phyloP scores from a whole-genome alignment of 1,284 basidiomycete genomes.

The Cryptococcus sp. region DNA sequence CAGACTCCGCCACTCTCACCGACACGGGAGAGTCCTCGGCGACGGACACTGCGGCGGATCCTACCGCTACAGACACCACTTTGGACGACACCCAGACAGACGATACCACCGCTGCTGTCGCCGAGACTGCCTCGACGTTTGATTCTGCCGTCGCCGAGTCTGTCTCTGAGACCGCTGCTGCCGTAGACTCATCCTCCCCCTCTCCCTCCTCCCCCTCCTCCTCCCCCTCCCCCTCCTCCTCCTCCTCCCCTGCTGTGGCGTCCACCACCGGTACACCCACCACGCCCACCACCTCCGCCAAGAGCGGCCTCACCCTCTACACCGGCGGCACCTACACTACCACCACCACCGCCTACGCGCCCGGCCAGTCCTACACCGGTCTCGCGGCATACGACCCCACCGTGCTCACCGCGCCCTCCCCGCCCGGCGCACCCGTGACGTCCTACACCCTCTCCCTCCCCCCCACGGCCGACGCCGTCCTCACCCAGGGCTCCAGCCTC shows the following conservation, averaged over 20 bases:
- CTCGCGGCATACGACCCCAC: constrained; percentile 42
- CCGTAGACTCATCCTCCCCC: background rate
- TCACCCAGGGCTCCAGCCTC: constrained; percentile 20
- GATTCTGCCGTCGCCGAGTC: too few relatives aligned
- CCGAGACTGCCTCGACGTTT: too few relatives aligned
- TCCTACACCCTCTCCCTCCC: constrained; percentile 26
- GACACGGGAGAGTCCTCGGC: too few relatives aligned
- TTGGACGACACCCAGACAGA: too few relatives aligned
- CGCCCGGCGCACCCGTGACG: constrained; percentile 33
- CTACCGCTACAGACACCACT: too few relatives aligned
- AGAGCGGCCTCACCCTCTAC: constrained; percentile 28
- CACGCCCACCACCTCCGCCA: constrained; percentile 3
- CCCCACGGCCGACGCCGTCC: constrained; percentile 17
- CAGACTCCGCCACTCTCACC: too few relatives aligned
- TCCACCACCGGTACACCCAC: too few relatives aligned
- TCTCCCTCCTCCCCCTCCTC: background rate
- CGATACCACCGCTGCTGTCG: too few relatives aligned
- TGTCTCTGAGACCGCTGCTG: background rate
- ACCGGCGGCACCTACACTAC: constrained; percentile 15
- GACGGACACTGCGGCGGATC: too few relatives aligned
- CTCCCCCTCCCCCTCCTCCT: constrained; percentile 5
- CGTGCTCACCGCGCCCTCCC: constrained; percentile 30
- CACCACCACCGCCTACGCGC: constrained; percentile 16
- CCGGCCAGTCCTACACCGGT: constrained; percentile 31
- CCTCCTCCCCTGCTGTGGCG: too few relatives aligned